Conservation (phyloP, 257 asterid genomes). For the Haberlea rhodopensis region DNA sequence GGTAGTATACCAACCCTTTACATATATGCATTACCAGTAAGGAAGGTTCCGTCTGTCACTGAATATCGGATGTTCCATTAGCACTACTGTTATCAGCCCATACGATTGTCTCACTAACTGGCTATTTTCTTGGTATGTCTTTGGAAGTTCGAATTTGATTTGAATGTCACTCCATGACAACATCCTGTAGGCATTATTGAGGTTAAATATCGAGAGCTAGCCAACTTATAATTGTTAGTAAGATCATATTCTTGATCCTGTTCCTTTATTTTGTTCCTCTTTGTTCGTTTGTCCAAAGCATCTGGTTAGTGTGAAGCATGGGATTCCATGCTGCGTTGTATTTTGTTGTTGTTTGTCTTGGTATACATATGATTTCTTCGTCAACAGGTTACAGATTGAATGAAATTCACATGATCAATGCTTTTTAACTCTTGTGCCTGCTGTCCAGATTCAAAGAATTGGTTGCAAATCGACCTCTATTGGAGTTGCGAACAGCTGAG, state of each 20-base stretch:
- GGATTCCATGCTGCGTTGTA: not conserved
- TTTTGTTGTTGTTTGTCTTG: not conserved
- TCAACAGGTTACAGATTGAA: not conserved
- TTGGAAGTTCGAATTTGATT: no score
- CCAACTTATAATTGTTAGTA: not conserved
- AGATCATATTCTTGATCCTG: not conserved
- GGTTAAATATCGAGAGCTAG: no score
- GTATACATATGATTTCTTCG: not conserved
- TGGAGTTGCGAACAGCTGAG: slow-evolving; percentile 77
- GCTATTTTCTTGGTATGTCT: no score
- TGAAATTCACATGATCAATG: slow-evolving; percentile 20
- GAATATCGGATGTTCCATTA: no score
- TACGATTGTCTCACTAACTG: no score
- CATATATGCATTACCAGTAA: no score
- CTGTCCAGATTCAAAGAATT: slow-evolving; percentile 81
- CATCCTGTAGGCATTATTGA: no score
- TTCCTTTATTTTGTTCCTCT: not conserved
- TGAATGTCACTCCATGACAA: no score
- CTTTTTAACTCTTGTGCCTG: slow-evolving; percentile 13
- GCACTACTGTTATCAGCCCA: no score
- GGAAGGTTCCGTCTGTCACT: no score
- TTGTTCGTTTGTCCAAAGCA: not conserved
- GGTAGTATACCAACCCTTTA: no score
- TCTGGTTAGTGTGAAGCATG: not conserved
- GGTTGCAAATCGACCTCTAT: slow-evolving; percentile 85